Percentiles rank a stretch among this genome's conserved stretches.
Evolutionary conservation across 345 rosid genomes (phyloP).

Genomic region (Trapa bicornis): DNA sequence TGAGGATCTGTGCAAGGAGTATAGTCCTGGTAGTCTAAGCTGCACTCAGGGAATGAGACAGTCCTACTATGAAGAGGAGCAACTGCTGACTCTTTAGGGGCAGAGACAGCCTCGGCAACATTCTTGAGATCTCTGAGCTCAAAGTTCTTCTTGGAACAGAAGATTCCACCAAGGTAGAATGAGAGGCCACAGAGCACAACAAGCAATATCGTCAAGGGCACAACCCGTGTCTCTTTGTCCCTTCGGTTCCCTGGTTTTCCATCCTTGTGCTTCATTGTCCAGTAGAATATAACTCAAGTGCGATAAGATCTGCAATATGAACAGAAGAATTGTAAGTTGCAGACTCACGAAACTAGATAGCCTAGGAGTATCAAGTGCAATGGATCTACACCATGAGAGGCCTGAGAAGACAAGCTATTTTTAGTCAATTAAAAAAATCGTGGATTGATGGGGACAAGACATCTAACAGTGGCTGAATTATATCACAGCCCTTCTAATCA

Average conservation of each 20-base stretch:
- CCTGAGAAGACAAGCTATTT: neutral
- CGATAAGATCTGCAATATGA: neutral
- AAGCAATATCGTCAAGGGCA: slow-evolving; percentile 43
- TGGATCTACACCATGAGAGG: neutral
- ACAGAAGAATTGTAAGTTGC: neutral
- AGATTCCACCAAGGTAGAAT: slow-evolving; percentile 83
- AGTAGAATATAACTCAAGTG: slow-evolving; percentile 15
- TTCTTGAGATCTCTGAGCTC: slow-evolving; percentile 19
- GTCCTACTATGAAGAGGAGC: slow-evolving; percentile 46
- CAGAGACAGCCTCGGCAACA: slow-evolving; percentile 30
- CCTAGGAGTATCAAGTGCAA: neutral
- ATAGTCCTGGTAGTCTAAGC: slow-evolving; percentile 73
- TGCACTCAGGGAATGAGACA: slow-evolving; percentile 62
- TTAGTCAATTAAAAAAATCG: neutral
- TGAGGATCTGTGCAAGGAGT: slow-evolving; percentile 98
- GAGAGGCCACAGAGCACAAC: slow-evolving; percentile 65
- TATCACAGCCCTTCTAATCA: no score
- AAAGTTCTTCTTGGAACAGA: slow-evolving; percentile 48
- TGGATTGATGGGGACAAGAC: neutral
- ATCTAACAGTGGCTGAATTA: neutral
- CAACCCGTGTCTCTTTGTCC: slow-evolving; percentile 35
- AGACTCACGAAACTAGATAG: neutral
- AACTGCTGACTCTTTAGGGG: slow-evolving; percentile 34
- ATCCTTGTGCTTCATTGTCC: slow-evolving; percentile 73
- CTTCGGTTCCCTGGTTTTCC: slow-evolving; percentile 43